phyloP scores from a whole-genome alignment of 1,139 yeast species.

The Arxiozyma bovina region DNA sequence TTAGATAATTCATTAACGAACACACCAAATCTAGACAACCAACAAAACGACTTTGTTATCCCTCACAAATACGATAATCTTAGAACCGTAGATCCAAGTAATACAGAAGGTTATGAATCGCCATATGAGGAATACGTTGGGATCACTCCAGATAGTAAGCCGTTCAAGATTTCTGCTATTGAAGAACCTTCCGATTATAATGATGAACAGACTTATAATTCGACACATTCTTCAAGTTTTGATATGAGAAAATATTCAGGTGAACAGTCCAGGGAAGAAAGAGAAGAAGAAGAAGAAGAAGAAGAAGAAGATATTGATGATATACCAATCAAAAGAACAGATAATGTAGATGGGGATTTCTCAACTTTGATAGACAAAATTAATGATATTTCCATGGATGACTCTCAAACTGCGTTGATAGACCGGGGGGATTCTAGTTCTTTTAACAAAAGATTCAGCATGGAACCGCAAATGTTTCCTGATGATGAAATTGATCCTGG shows the following conservation, averaged over 20 bases:
- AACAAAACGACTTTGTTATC: not conserved
- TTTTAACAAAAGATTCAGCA: not conserved
- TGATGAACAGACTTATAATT: constrained; percentile 7
- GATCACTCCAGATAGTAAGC: constrained; percentile 15
- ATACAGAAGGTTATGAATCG: constrained; percentile 9
- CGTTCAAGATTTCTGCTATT: constrained; percentile 21
- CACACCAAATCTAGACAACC: not conserved
- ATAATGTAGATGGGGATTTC: constrained; percentile 7
- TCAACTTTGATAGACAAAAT: constrained; percentile 14
- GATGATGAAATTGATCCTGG: not conserved
- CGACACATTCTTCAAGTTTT: constrained; percentile 2
- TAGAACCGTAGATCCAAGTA: not conserved
- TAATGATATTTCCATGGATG: constrained; percentile 14
- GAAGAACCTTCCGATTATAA: constrained; percentile 17
- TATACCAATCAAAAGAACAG: not conserved
- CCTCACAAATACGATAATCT: not conserved
- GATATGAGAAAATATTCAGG: not conserved
- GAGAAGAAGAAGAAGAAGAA: constrained; percentile 2
- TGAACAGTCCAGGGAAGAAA: not conserved
- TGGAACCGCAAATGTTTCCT: not conserved
- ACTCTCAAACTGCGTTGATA: not conserved
- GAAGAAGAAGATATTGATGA: not conserved
- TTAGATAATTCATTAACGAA: not conserved
- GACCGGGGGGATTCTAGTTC: not conserved
- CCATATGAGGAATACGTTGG: constrained; percentile 26